Evolutionary conservation across 805 yeast genomes (phyloP).

Genomic region (Ogataea paradorogensis): DNA sequence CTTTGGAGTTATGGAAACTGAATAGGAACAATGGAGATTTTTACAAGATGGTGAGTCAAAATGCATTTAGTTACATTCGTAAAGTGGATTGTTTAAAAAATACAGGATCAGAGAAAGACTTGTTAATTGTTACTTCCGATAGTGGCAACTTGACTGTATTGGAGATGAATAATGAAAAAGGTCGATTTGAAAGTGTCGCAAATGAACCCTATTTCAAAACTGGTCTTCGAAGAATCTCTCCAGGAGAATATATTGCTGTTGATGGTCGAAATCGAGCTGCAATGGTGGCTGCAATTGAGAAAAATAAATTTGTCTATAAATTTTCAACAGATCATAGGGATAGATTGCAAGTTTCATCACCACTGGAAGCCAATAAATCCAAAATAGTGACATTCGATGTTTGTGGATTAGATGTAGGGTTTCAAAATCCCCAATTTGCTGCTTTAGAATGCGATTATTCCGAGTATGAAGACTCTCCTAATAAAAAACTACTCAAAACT

Average conservation of each 20-base stretch:
- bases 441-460: slow-evolving; percentile 64
- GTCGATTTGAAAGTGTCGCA: slow-evolving; percentile 38
- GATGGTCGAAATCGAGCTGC: slow-evolving; percentile 74
- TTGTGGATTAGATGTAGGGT: slow-evolving; percentile 68
- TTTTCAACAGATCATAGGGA: slow-evolving; percentile 49
- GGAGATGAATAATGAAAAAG: slow-evolving; percentile 27
- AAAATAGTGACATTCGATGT: slow-evolving; percentile 49
- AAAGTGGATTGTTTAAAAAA: slow-evolving; percentile 48
- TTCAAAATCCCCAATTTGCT: slow-evolving; percentile 83
- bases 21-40: slow-evolving; percentile 59
- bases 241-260: slow-evolving; percentile 67
- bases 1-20: slow-evolving; percentile 51
- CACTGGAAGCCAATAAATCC: slow-evolving; percentile 63
- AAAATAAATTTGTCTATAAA: slow-evolving; percentile 67
- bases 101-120: slow-evolving; percentile 54
- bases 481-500: slow-evolving; percentile 21
- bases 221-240: slow-evolving; percentile 71
- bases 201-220: slow-evolving; percentile 72
- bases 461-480: slow-evolving; percentile 24
- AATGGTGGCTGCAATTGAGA: slow-evolving; percentile 70
- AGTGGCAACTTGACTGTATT: slow-evolving; percentile 66
- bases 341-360: slow-evolving; percentile 57
- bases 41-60: slow-evolving; percentile 38
- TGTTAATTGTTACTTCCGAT: slow-evolving; percentile 70
- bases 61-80: slow-evolving; percentile 59